Evolutionary conservation across 192 early-diverging fungal species (phyloP).

Genomic region (Podila epigama): DNA sequence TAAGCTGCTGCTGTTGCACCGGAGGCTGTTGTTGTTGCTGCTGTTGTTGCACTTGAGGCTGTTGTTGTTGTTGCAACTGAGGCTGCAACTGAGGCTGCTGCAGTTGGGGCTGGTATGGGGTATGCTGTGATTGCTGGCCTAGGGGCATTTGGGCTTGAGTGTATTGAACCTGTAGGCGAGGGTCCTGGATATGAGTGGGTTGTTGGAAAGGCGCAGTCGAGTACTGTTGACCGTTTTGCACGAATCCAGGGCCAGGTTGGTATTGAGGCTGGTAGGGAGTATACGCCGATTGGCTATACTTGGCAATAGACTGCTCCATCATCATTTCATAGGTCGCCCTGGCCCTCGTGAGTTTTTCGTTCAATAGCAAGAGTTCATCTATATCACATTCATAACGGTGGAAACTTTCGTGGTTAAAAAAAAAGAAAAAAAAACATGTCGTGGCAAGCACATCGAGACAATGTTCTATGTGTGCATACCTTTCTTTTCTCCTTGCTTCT

Average conservation of each 20-base stretch:
- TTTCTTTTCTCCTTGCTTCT: constrained; percentile 84
- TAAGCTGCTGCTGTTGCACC: constrained; percentile 24
- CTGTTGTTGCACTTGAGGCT: constrained; percentile 34
- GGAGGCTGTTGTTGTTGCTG: constrained; percentile 13
- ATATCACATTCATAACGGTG: neutral
- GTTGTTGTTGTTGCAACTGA: constrained; percentile 25
- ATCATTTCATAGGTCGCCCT: constrained; percentile 77
- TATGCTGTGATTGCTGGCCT: constrained; percentile 25
- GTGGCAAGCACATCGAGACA: neutral
- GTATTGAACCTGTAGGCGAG: constrained; percentile 5
- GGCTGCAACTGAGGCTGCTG: constrained; percentile 11
- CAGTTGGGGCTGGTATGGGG: constrained; percentile 27
- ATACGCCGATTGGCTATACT: constrained; percentile 54
- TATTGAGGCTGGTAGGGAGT: constrained; percentile 30
- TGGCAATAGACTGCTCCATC: constrained; percentile 69
- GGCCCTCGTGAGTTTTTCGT: constrained; percentile 77
- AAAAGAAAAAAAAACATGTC: neutral
- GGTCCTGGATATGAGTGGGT: neutral
- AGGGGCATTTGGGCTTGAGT: neutral
- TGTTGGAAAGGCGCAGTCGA: constrained; percentile 29
- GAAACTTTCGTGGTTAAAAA: neutral
- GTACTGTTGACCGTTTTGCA: constrained; percentile 14
- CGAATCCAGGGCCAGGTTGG: constrained; percentile 3
- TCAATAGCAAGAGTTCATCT: constrained; percentile 79
- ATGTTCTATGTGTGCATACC: no score